These are phyloP conservation scores for Zygosaccharomyces bisporus DNA, from an alignment of 805 yeast species.

Conservation along the genomic window DNA sequence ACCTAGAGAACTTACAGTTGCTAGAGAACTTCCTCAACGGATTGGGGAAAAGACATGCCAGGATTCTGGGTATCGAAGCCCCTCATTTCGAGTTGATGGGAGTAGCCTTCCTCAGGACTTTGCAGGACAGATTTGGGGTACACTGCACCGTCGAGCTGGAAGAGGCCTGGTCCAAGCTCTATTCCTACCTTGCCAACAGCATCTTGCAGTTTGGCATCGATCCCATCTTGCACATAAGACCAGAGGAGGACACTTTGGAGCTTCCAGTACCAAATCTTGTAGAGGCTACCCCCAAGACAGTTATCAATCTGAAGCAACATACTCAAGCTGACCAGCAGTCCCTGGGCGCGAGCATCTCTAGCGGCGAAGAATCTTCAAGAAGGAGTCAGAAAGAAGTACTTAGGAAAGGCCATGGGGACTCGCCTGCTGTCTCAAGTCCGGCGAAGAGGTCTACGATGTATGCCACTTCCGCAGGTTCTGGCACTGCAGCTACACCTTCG, in stretches of 20 bases:
- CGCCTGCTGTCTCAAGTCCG: background rate
- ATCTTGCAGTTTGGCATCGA: constrained; percentile 50
- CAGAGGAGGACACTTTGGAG: constrained; percentile 17
- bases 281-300: constrained; percentile 13
- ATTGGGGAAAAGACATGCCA: constrained; percentile 69
- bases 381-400: background rate
- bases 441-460: background rate
- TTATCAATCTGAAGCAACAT: constrained; percentile 9
- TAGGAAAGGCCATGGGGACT: background rate
- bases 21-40: constrained; percentile 58
- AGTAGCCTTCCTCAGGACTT: constrained; percentile 62
- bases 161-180: constrained; percentile 66
- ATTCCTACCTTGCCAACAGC: constrained; percentile 64
- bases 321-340: background rate
- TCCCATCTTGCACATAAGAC: constrained; percentile 37
- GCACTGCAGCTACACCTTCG: background rate
- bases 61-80: constrained; percentile 71
- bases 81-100: constrained; percentile 71
- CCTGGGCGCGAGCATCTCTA: constrained; percentile 2
- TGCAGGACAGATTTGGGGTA: constrained; percentile 55
- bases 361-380: background rate
- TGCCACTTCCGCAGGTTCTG: background rate
- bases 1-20: constrained; percentile 54
- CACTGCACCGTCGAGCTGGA: constrained; percentile 58
- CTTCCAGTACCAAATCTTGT: constrained; percentile 24